Percentiles rank a stretch among this genome's conserved stretches.
These are phyloP conservation scores for Linnemannia elongata DNA, from an alignment of 192 early-diverging fungal genomes.

Conservation along the genomic window DNA sequence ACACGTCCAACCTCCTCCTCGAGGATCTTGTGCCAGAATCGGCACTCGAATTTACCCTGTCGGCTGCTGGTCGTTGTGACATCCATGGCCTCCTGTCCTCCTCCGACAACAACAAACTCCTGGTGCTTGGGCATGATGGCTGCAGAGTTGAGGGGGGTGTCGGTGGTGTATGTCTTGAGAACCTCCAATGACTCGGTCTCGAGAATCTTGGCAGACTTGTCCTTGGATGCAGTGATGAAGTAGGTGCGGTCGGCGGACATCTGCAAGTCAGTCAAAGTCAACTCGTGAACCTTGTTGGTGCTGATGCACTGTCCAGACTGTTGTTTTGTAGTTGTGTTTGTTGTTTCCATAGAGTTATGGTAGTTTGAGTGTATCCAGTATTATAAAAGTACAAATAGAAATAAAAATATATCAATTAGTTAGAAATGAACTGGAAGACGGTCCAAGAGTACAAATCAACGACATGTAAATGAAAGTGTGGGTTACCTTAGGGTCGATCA, in stretches of 20 bases:
- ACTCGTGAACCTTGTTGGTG: conserved; percentile 77
- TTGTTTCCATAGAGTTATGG: not conserved
- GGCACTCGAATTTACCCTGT: conserved; percentile 96
- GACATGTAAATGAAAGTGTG: not conserved
- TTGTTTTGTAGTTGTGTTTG: not conserved
- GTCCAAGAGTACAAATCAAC: not conserved
- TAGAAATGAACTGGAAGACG: not conserved
- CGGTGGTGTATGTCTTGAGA: conserved; percentile 88
- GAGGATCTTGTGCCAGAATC: conserved; percentile 97
- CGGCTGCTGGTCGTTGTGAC: conserved; percentile 92
- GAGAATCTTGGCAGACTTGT: conserved; percentile 90
- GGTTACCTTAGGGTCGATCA: conserved; percentile 86
- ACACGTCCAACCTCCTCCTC: conserved; percentile 97
- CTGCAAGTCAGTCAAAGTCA: conserved; percentile 91
- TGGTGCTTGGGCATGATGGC: conserved; percentile 86
- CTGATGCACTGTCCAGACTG: conserved; percentile 80
- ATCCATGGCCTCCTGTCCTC: conserved; percentile 98
- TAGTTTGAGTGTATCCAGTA: not conserved
- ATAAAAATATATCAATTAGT: not conserved
- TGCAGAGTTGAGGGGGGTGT: conserved; percentile 94
- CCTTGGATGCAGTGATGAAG: conserved; percentile 97
- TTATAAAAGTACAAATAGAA: not conserved
- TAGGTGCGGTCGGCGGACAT: conserved; percentile 89
- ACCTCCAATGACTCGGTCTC: conserved; percentile 87
- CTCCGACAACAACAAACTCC: conserved; percentile 90